Percentiles rank a stretch among this genome's conserved stretches.
These are phyloP conservation scores for Psilocybe cubensis DNA, from an alignment of 768 basidiomycete species.

Conservation along the genomic window DNA sequence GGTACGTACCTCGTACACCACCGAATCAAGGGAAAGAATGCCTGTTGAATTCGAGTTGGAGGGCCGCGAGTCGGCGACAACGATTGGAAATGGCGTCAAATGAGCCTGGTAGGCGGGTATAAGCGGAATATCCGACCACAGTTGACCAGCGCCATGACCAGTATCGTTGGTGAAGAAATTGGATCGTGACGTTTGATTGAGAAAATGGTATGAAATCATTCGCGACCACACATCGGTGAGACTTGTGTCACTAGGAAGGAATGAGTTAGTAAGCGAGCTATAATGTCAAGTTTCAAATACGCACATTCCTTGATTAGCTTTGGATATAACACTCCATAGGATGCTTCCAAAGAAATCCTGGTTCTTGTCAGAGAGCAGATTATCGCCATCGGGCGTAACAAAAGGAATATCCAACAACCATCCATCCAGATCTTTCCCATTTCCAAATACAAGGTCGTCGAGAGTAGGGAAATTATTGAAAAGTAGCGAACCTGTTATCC, in stretches of 20 bases:
- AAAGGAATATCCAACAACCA: constrained; percentile 64
- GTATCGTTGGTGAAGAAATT: constrained; percentile 66
- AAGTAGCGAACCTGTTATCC: constrained; percentile 65
- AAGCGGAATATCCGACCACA: constrained; percentile 61
- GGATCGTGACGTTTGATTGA: constrained; percentile 59
- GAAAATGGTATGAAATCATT: constrained; percentile 73
- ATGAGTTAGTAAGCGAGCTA: neutral
- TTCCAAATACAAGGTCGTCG: constrained; percentile 62
- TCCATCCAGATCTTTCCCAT: constrained; percentile 45
- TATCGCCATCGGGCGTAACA: constrained; percentile 53
- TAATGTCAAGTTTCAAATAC: constrained; percentile 21
- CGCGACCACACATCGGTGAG: constrained; percentile 68
- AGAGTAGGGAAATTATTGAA: constrained; percentile 67
- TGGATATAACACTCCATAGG: constrained; percentile 57
- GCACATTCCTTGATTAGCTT: constrained; percentile 57
- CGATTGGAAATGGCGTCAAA: constrained; percentile 67
- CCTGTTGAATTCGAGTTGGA: constrained; percentile 46
- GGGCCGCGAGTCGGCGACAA: constrained; percentile 59
- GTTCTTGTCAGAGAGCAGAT: constrained; percentile 49
- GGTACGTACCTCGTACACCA: constrained; percentile 58
- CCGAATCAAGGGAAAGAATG: constrained; percentile 39
- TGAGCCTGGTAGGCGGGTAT: constrained; percentile 54
- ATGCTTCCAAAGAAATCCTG: constrained; percentile 58
- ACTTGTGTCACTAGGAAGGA: constrained; percentile 56
- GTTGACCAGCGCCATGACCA: constrained; percentile 72